Evolutionary conservation across 352 stramenopile species (phyloP), one percentile per base, ranked within the genome.

Genomic region (Phytopythium oedochilum): DNA sequence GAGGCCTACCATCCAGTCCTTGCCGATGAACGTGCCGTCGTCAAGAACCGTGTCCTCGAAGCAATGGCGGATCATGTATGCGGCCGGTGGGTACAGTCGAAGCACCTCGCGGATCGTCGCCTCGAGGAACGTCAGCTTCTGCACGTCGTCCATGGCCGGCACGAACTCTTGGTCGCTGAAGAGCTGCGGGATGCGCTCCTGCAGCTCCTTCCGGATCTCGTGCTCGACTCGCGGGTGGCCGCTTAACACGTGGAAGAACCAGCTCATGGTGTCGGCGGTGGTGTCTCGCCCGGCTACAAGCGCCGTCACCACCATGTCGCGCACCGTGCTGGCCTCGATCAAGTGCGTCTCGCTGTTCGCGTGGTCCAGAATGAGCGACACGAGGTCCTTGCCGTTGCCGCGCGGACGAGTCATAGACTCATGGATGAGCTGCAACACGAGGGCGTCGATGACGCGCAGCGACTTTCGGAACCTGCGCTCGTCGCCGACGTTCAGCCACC

Each of bases 1-100:
- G 47, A 94, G 64, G 8, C 68, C 64, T 5, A 89, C 68, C 10
- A 63, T 69, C 15, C 63, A 82, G n/a, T 80, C 82, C 36, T 72
- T 71, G 15, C 58, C 47, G 1, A 96, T 62, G 25, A 87, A 81
- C 10, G 85, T 92, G 18, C 84, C 84, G 45, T 96, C 83, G 3
- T 64, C 67, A 1, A 91, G 64, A n/a, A 84, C 69, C 2, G 82
- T 84, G 26, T 86, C 79, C 23, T 57, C 32, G 23, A 63, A 66
- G 0, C 61, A 75, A 17, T 78, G 70, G 65, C 32, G 70, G 60
- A 38, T 78, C 67, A 7, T 69, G 59, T 23, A 68, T 28, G 20
- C 61, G 58, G 45, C 83, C 68, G 52, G 79, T 34, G 29, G 76
- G 43, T 87, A 84, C 32, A 94, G 55, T 0, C 84, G 74, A 26